phyloP scores from a whole-genome alignment of 192 early-diverging fungal genomes.

The Coemansia asiatica region DNA sequence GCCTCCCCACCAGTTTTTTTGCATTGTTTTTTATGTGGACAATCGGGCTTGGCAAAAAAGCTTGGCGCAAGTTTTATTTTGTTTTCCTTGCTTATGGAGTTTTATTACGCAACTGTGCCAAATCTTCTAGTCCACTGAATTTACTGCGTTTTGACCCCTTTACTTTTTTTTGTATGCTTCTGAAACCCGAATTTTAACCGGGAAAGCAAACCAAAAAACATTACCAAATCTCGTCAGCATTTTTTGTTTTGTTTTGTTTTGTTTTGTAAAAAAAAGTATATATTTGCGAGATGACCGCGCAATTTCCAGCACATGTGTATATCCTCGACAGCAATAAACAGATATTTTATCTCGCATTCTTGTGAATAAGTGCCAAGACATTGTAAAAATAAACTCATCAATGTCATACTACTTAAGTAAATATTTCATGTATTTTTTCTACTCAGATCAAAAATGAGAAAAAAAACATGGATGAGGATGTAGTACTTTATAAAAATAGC shows the following conservation, averaged over 20 bases:
- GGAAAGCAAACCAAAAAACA: conserved; percentile 11
- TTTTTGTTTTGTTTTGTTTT: neutral
- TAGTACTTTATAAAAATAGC: neutral
- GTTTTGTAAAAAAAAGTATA: neutral
- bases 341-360: too few species aligned
- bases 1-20: neutral
- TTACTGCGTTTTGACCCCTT: neutral
- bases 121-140: too few species aligned
- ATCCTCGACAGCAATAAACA: too few species aligned
- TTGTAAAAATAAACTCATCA: neutral
- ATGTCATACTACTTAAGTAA: neutral
- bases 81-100: too few species aligned
- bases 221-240: neutral
- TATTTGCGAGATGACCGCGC: too few species aligned
- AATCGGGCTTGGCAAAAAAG: neutral
- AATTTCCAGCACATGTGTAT: too few species aligned
- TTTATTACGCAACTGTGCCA: too few species aligned
- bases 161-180: neutral
- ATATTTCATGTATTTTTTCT: too few species aligned
- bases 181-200: conserved; percentile 3
- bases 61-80: neutral
- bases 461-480: too few species aligned
- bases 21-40: neutral
- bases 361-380: neutral
- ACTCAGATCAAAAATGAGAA: too few species aligned